Evolutionary conservation across 352 stramenopile genomes (phyloP), one percentile per base, ranked within the genome.

Genomic region (Pythium rhizo-oryzae): DNA sequence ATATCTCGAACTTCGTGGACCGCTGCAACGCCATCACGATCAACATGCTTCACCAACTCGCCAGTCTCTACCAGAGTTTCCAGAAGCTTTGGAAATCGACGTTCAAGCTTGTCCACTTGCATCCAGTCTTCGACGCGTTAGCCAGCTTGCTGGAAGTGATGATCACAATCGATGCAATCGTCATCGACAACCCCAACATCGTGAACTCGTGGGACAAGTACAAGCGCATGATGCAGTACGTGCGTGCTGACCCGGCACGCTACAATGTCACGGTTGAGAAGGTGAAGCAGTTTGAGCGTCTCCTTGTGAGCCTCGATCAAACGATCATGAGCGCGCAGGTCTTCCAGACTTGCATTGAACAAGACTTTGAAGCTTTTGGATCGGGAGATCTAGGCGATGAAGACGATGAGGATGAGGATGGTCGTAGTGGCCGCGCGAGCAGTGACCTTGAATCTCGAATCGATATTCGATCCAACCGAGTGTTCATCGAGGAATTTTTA

Each of bases 211-310:
- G 91, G 91, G 87, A 94, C 67, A 93, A 90, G 55, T 97, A 96
- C 76, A 97, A 97, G 73, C 84, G 85, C 59, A 95, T 97, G 87
- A 93, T 97, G 85, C 84, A 95, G 65, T 96, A 92, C 52, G 83
- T 94, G 21, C 85, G 90, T n/a, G 82, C 86, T 4, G 89, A 97
- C 41, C 89, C 89, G 16, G 70, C 79, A 7, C 76, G 87, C 2
- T 94, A 95, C 77, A 92, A 93, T 60, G 81, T 94, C 47, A 93
- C 85, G 3, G 87, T 89, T 11, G 83, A 94, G 18, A 83, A 89
- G 52, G 84, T 97, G 33, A 91, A 91, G 68, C 80, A 92, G 33
- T 96, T 97, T 69, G 90, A 97, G 57, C 78, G 83, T 4, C 68
- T 97, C 24, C 65, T 97, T 4, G 89, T 96, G 28, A 93, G 84